Evolutionary conservation across 2,329 filamentous ascomycete species (phyloP), one percentile per base, ranked within the genome.

Genomic region (Fragosphaeria purpurea): DNA sequence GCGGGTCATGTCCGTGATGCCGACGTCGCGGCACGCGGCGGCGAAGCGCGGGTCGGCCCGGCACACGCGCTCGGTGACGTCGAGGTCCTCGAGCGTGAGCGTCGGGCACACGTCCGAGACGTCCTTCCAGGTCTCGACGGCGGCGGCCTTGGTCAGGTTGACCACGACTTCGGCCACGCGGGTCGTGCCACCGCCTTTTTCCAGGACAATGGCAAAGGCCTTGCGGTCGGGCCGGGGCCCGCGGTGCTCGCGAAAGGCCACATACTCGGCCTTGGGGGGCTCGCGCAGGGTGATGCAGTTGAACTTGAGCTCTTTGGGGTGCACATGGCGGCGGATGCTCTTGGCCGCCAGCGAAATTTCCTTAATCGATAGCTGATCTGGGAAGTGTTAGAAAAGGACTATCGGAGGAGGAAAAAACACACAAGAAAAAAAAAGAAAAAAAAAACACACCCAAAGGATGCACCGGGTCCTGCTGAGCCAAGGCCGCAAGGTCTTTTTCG

Each of bases 21-120:
- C 80, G 52, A 96, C 87, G 1, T 89, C 90, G 52, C 88, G 78
- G 62, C 90, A 96, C 65, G 95, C 89, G 67, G 95, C 86, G 57
- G 95, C 91, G 53, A 95, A 88, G 60, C 85, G 86, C 9, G 86
- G 79, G 62, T 95, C 87, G 59, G 81, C 83, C 56, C 89, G 80
- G 55, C 82, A 80, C 46, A 91, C 70, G 49, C 78, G 74, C 67
- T 96, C 90, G 1, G 94, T 88, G 51, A 82, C 75, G 59, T 88
- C 80, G 35, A 95, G 74, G 64, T 95, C 90, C 62, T 95, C 89
- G 79, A 94, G 88, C 0, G 88, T 95, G 62, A 95, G 94, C 78
- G 95, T 77, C 33, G 89, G 90, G 65, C 95, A 89, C 11, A 89
- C 81, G 31, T 85, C 86, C 5, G 85, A 79, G 3, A 87, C 76